Evolutionary conservation across 2,329 filamentous ascomycete genomes (phyloP), one percentile per base, ranked within the genome.

Genomic region (Paraconiothyrium sp.): DNA sequence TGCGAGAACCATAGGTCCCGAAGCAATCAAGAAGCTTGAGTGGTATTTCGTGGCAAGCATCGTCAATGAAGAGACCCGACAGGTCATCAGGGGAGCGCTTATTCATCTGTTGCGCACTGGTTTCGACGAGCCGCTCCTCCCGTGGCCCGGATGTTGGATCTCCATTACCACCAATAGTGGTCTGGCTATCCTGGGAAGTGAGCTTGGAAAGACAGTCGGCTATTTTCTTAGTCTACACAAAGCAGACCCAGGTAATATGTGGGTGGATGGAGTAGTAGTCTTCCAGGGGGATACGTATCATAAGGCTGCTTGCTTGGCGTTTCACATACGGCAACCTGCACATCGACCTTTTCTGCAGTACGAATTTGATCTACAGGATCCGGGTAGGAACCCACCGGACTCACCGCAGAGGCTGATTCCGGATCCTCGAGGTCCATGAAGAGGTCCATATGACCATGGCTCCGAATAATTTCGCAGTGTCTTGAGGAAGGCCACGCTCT

Each of bases 211-310:
- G 16, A 35, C 30, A 20, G 22, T 59, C 35, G 57, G 57, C 14
- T 59, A 59, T 20, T 55, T 59, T 14, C 50, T 59, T 13, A 3
- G 16, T 9, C 32, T 49, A 14, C 57, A 55, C 34, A 59, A 59
- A 14, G 3, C 10, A 9, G 1, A 20, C 1, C 16, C 49, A 8
- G 57, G 50, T 2, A 59, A 59, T 27, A 48, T 55, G 50, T 46
- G 48, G 47, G 48, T 54, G 2, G 41, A 43, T 6, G 57, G 57
- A 3, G 48, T 54, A 6, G 27, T 47, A 10, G 30, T 58, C 6
- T 58, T 52, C 30, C 48, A 58, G 3, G 57, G 57, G 3, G 57
- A 58, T 51, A 58, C 56, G 13, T 0, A 10, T 9, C 46, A 50
- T 34, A n/a, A 11, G 22, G 10, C 35, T 27, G n/a, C 56, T 32